Evolutionary conservation across 805 yeast species (phyloP).

Genomic region (Yarrowia divulgata): DNA sequence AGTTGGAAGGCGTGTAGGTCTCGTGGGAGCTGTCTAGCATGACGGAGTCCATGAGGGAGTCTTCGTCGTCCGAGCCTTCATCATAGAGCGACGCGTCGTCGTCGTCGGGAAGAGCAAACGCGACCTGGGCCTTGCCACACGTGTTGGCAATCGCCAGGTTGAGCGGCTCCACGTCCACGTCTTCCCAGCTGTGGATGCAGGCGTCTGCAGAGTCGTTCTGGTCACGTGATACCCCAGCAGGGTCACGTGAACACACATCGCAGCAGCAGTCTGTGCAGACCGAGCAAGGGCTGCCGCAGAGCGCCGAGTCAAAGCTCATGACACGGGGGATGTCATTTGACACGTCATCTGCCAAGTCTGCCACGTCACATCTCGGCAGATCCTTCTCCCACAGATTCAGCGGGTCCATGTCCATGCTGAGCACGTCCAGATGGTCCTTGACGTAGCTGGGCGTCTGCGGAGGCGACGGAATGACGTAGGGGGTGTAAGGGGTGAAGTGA

Average conservation of each 20-base stretch:
- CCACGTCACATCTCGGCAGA: not conserved
- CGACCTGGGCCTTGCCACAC: conserved; percentile 35
- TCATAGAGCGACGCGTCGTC: conserved; percentile 6
- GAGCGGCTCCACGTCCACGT: conserved; percentile 36
- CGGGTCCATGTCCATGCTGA: conserved; percentile 25
- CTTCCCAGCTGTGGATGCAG: conserved; percentile 14
- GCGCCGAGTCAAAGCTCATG: not conserved
- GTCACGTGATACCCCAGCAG: not conserved
- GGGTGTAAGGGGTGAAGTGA: conserved; percentile 34
- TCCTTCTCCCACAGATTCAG: conserved; percentile 35
- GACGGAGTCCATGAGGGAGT: conserved; percentile 30
- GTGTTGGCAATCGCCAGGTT: conserved; percentile 36
- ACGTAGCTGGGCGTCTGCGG: conserved; percentile 20
- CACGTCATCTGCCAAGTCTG: no score
- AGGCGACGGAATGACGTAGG: conserved; percentile 34
- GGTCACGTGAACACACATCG: conserved; percentile 3
- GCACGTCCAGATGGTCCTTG: conserved; percentile 5
- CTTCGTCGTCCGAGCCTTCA: conserved; percentile 18
- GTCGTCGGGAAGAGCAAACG: conserved; percentile 18
- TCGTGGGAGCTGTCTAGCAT: conserved; percentile 35
- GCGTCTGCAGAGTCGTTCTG: not conserved
- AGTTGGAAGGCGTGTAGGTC: conserved; percentile 36
- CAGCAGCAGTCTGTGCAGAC: conserved; percentile 28
- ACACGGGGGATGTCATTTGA: not conserved
- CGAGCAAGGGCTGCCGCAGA: conserved; percentile 29